Evolutionary conservation across 2,329 filamentous ascomycete genomes (phyloP).

Genomic region (Plectosphaerella plurivora): DNA sequence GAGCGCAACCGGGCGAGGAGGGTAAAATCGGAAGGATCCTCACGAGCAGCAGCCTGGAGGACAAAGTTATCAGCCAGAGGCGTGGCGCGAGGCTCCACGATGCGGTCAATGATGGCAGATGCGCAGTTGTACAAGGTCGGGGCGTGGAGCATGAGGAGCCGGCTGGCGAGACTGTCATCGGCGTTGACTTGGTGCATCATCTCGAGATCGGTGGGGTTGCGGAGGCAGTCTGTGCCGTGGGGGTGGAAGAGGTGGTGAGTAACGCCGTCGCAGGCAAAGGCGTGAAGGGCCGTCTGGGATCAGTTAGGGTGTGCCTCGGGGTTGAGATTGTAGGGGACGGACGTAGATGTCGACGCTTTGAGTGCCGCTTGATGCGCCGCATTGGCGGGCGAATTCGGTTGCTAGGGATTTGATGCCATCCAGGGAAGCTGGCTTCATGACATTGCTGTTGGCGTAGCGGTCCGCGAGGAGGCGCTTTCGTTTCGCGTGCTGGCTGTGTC

Average conservation of each 20-base stretch:
- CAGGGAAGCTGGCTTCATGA: slow-evolving; percentile 52
- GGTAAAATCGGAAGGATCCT: slow-evolving; percentile 47
- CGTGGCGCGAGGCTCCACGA: slow-evolving; percentile 50
- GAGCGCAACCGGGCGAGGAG: slow-evolving; percentile 55
- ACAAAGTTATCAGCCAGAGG: slow-evolving; percentile 58
- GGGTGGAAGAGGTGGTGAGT: slow-evolving; percentile 67
- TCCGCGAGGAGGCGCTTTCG: slow-evolving; percentile 61
- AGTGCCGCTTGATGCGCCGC: not conserved
- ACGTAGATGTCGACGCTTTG: slow-evolving; percentile 58
- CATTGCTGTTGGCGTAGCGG: slow-evolving; percentile 64
- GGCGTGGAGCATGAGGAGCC: slow-evolving; percentile 53
- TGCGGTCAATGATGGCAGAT: slow-evolving; percentile 37
- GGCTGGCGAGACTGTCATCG: slow-evolving; percentile 63
- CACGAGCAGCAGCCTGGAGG: slow-evolving; percentile 41
- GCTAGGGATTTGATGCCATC: slow-evolving; percentile 55
- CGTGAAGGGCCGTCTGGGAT: slow-evolving; percentile 41
- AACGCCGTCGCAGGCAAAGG: slow-evolving; percentile 66
- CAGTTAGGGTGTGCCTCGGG: not conserved
- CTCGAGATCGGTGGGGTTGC: slow-evolving; percentile 48
- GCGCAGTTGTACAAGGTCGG: slow-evolving; percentile 46
- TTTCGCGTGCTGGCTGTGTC: slow-evolving; percentile 49
- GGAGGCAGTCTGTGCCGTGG: slow-evolving; percentile 56
- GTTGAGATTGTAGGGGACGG: slow-evolving; percentile 12
- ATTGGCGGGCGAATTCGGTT: slow-evolving; percentile 41
- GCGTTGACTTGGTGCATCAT: slow-evolving; percentile 67